Conservation (phyloP, 1,284 basidiomycete species). For the Cryptococcus sp. region DNA sequence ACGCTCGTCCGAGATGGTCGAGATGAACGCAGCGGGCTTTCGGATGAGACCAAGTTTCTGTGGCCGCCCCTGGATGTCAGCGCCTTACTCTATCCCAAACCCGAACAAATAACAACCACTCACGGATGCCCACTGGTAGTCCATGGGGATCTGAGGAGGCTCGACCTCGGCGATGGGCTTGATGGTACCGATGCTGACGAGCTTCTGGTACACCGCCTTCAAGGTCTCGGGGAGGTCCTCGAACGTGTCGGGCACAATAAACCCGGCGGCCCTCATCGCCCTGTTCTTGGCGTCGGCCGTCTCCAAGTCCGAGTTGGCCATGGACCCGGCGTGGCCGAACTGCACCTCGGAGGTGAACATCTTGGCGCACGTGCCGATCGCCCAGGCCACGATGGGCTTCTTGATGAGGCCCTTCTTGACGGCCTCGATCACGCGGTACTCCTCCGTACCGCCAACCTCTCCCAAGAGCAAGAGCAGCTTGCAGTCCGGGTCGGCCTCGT, state of each 20-base stretch:
- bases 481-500: constrained; percentile 95
- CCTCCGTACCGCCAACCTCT: constrained; percentile 98
- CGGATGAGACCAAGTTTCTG: constrained; percentile 94
- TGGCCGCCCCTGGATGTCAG: background rate
- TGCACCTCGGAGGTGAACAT: constrained; percentile 99
- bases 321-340: constrained; percentile 96
- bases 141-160: constrained; percentile 96
- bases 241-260: constrained; percentile 96
- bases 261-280: constrained; percentile 91
- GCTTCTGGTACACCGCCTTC: constrained; percentile 77
- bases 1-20: constrained; percentile 98
- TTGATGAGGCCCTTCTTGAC: constrained; percentile 91
- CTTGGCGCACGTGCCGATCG: constrained; percentile 99
- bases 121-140: constrained; percentile 96
- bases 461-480: constrained; percentile 98
- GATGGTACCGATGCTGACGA: constrained; percentile 71
- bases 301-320: constrained; percentile 97
- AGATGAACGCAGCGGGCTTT: constrained; percentile 99
- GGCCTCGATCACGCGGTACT: constrained; percentile 98
- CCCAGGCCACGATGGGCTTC: constrained; percentile 99
- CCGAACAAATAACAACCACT: background rate
- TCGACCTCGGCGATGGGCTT: constrained; percentile 73
- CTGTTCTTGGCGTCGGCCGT: constrained; percentile 97
- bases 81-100: background rate
- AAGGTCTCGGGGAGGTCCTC: constrained; percentile 88